phyloP scores from a whole-genome alignment of 1,284 basidiomycete genomes.

The Lignosus rhinocerotis region DNA sequence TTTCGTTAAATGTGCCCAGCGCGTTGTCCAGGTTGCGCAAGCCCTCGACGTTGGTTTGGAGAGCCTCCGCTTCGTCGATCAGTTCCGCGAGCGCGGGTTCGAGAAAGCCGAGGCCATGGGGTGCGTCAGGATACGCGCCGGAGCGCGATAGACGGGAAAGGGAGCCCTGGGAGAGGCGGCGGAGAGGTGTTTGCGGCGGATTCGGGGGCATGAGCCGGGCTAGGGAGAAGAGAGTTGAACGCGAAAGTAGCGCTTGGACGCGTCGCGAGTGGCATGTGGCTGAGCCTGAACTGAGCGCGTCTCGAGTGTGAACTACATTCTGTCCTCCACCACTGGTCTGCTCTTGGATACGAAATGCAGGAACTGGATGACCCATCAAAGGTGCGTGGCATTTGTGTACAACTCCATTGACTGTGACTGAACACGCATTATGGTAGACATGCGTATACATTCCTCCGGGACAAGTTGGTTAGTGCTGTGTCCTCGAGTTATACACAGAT shows the following conservation, averaged over 20 bases:
- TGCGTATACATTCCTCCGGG: constrained; percentile 32
- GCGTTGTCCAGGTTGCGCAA: constrained; percentile 75
- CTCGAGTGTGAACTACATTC: neutral
- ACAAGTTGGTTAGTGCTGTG: constrained; percentile 3
- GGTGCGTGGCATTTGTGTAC: neutral
- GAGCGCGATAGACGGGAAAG: constrained; percentile 83
- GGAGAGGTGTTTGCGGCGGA: constrained; percentile 70
- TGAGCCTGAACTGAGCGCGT: constrained; percentile 5
- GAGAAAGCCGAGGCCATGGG: constrained; percentile 85
- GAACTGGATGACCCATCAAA: constrained; percentile 25
- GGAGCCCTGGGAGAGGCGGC: constrained; percentile 89
- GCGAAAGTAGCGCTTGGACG: constrained; percentile 4
- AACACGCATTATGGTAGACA: constrained; percentile 15
- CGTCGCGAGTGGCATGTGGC: constrained; percentile 11
- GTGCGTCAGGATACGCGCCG: constrained; percentile 66
- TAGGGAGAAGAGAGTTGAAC: neutral
- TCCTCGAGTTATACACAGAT: neutral
- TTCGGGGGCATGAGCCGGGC: constrained; percentile 27
- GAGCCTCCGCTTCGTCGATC: constrained; percentile 81
- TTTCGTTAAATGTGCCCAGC: constrained; percentile 87
- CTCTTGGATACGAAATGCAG: neutral
- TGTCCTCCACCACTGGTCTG: neutral
- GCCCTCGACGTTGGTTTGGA: constrained; percentile 76
- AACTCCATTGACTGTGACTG: neutral
- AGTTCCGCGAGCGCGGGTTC: constrained; percentile 84